Percentiles rank a stretch among this genome's conserved stretches.
phyloP scores from a whole-genome alignment of 257 asterid genomes.

The Forsythia viridissima region DNA sequence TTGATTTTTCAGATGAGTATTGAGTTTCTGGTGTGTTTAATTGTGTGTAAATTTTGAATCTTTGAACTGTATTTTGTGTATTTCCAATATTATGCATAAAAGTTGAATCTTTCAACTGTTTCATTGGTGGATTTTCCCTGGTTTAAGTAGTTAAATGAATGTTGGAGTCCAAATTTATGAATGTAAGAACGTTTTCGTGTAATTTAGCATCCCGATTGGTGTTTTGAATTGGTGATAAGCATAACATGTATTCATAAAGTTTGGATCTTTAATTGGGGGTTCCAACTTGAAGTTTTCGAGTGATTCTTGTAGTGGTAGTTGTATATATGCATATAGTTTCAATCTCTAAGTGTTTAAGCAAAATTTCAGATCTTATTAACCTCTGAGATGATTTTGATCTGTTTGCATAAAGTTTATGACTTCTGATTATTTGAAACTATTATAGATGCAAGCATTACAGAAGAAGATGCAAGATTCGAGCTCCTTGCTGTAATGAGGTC shows the following conservation, averaged over 20 bases:
- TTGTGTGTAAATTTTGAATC: slow-evolving; percentile 18
- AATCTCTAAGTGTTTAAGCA: neutral
- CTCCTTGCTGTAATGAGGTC: slow-evolving; percentile 79
- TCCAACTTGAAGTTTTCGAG: neutral
- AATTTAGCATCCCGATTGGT: neutral
- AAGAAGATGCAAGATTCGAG: slow-evolving; percentile 69
- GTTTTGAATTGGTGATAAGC: neutral
- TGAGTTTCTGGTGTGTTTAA: slow-evolving; percentile 5
- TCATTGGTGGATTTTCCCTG: slow-evolving; percentile 2
- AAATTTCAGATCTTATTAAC: neutral
- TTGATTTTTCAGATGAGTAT: neutral
- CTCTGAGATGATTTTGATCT: neutral
- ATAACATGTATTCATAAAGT: neutral
- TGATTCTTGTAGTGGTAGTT: neutral
- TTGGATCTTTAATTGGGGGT: neutral
- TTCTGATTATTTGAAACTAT: neutral
- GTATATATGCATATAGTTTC: neutral
- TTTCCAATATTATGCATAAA: neutral
- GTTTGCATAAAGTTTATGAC: neutral
- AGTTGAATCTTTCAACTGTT: neutral
- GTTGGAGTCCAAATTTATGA: neutral
- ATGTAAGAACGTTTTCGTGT: neutral
- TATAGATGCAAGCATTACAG: slow-evolving; percentile 70
- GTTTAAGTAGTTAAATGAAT: neutral
- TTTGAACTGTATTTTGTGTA: neutral